Evolutionary conservation across 129 eudicot genomes (phyloP).

Genomic region (Artemisia tridentata): DNA sequence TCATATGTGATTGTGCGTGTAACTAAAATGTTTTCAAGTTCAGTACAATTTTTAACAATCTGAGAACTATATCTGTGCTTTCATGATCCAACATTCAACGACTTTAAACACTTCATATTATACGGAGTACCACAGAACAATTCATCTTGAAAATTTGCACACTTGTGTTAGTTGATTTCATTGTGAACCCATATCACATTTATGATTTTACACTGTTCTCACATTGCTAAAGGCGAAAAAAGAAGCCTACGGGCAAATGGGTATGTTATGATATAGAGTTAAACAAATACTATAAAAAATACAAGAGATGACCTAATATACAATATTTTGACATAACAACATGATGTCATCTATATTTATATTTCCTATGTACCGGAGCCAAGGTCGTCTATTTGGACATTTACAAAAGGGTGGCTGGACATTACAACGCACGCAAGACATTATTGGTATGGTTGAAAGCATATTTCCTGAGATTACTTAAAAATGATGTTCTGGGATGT

Average conservation of each 20-base stretch:
- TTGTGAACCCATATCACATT: background rate
- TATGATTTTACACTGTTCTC: slow-evolving; percentile 29
- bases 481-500: slow-evolving; percentile 1
- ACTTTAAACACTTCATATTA: background rate
- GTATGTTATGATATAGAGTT: background rate
- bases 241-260: slow-evolving; percentile 18
- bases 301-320: slow-evolving; percentile 2
- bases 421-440: slow-evolving; percentile 17
- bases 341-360: slow-evolving; percentile 18
- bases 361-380: slow-evolving; percentile 28
- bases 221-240: slow-evolving; percentile 17
- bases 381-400: slow-evolving; percentile 20
- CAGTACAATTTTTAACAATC: no score
- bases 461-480: background rate
- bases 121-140: background rate
- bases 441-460: slow-evolving; percentile 23
- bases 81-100: background rate
- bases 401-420: slow-evolving; percentile 24
- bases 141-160: slow-evolving; percentile 4
- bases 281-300: background rate
- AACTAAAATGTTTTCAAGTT: no score
- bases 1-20: no score
- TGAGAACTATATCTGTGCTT: no score
- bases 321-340: slow-evolving; percentile 10
- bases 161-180: background rate